Evolutionary conservation across 768 basidiomycete species (phyloP).

Genomic region (Leucosporidium creatinivorum): DNA sequence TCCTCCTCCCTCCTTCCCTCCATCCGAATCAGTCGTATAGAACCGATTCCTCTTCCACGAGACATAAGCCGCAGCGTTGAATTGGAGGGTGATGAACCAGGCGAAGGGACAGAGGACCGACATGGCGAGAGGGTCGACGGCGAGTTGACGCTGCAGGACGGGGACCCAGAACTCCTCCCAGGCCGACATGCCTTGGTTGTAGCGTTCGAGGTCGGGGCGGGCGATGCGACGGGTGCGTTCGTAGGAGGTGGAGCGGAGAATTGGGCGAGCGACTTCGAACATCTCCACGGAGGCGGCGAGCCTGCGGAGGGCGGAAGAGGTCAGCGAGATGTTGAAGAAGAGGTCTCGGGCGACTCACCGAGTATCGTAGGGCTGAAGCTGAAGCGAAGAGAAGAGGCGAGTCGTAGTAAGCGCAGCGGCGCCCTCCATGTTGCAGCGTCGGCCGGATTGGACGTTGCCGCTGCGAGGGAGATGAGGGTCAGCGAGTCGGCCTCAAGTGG

Average conservation of each 20-base stretch:
- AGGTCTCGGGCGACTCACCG: neutral
- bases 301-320: neutral
- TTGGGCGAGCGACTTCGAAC: conserved; percentile 31
- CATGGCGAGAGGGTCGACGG: conserved; percentile 31
- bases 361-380: conserved; percentile 29
- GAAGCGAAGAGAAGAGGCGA: conserved; percentile 22
- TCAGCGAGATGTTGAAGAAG: neutral
- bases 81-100: conserved; percentile 28
- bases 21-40: conserved; percentile 11
- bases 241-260: conserved; percentile 26
- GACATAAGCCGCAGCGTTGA: conserved; percentile 20
- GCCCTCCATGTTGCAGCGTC: conserved; percentile 31
- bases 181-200: conserved; percentile 27
- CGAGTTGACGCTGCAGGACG: conserved; percentile 13
- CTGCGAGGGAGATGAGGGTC: neutral
- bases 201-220: conserved; percentile 27
- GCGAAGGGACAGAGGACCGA: conserved; percentile 29
- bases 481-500: neutral
- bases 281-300: conserved; percentile 34
- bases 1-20: neutral
- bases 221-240: conserved; percentile 28
- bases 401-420: conserved; percentile 26
- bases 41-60: conserved; percentile 20
- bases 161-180: conserved; percentile 32
- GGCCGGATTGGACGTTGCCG: conserved; percentile 29